Conservation (phyloP, 495 filamentous ascomycete species). For the Sabuloglossum arenarium region DNA sequence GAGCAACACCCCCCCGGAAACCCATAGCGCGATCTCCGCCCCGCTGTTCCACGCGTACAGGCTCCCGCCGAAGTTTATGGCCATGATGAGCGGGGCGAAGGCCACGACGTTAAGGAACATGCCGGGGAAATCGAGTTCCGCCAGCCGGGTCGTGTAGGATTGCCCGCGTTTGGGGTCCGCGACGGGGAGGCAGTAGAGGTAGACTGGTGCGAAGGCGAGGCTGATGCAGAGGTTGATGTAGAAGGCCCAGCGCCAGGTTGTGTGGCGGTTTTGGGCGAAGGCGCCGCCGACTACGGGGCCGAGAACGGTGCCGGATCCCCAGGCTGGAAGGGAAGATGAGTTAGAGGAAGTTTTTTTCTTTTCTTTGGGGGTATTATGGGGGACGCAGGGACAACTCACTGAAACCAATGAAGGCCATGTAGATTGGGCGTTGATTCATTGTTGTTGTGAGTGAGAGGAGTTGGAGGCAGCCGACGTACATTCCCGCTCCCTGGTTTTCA, state of each 20-base stretch:
- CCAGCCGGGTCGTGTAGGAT: slow-evolving; percentile 17
- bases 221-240: slow-evolving; percentile 49
- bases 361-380: neutral
- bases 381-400: neutral
- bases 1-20: slow-evolving; percentile 28
- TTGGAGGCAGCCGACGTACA: slow-evolving; percentile 19
- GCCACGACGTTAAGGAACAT: slow-evolving; percentile 13
- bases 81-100: slow-evolving; percentile 13
- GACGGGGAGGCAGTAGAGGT: slow-evolving; percentile 30
- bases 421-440: slow-evolving; percentile 5
- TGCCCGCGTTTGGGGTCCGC: slow-evolving; percentile 22
- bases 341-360: neutral
- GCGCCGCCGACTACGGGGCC: slow-evolving; percentile 44
- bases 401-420: neutral
- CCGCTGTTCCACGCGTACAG: slow-evolving; percentile 20
- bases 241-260: slow-evolving; percentile 45
- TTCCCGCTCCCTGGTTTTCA: slow-evolving; percentile 15
- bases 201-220: slow-evolving; percentile 27
- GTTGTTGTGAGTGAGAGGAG: slow-evolving; percentile 16
- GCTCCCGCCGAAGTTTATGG: slow-evolving; percentile 16
- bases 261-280: slow-evolving; percentile 25
- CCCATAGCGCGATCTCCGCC: slow-evolving; percentile 30
- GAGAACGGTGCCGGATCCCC: slow-evolving; percentile 15
- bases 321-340: neutral
- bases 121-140: slow-evolving; percentile 17